Evolutionary conservation across 257 asterid species (phyloP).

Genomic region (Solanum megistacrolobum): DNA sequence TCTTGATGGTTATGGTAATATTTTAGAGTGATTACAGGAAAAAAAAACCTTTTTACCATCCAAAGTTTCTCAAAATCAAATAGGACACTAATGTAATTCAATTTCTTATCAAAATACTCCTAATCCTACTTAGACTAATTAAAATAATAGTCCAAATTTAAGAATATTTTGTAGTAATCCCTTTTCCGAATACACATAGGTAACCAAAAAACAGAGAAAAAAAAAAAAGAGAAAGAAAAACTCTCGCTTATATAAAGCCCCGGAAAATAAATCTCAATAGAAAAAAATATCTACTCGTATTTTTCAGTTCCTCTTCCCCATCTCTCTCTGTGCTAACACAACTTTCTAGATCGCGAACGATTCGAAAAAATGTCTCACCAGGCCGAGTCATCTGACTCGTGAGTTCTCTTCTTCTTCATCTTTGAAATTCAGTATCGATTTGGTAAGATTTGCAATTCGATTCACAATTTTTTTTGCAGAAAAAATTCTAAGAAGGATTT

Average conservation of each 20-base stretch:
- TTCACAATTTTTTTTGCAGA: conserved; percentile 19
- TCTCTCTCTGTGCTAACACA: neutral
- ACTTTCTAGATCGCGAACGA: neutral
- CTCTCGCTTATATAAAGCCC: neutral
- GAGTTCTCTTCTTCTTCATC: conserved; percentile 10
- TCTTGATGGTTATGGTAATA: neutral
- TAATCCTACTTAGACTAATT: neutral
- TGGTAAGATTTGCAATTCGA: neutral
- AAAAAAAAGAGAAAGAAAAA: neutral
- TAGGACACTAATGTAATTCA: neutral
- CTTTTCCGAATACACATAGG: neutral
- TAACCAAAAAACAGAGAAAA: neutral
- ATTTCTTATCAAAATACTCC: too few relatives aligned
- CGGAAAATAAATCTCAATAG: neutral
- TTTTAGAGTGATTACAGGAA: neutral
- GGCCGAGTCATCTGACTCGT: conserved; percentile 79
- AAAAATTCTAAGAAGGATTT: conserved; percentile 63
- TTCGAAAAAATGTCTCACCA: conserved; percentile 38
- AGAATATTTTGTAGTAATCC: neutral
- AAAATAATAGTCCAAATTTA: neutral
- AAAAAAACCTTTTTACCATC: too few relatives aligned
- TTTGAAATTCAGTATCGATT: neutral
- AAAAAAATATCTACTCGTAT: neutral
- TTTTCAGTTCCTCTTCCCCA: neutral
- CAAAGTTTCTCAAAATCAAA: too few relatives aligned